Percentiles rank a stretch among this genome's conserved stretches.
These are phyloP conservation scores for Fistulina hepatica DNA, from an alignment of 1,284 basidiomycete genomes.

Conservation along the genomic window DNA sequence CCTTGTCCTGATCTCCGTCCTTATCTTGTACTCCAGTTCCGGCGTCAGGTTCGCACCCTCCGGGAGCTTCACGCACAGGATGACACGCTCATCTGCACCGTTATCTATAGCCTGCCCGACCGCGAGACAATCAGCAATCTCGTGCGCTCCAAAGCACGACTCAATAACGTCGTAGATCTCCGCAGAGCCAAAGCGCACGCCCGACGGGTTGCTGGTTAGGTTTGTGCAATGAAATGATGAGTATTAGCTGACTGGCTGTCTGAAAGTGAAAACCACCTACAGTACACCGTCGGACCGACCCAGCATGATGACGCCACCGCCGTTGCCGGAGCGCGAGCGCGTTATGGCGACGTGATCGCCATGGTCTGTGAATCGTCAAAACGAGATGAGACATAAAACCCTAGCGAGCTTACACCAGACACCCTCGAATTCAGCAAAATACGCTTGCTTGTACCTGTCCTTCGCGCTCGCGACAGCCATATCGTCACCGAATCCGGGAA, in stretches of 20 bases:
- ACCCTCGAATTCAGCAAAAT: constrained; percentile 60
- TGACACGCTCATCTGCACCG: constrained; percentile 72
- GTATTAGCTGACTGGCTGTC: constrained; percentile 12
- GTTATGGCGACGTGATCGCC: constrained; percentile 70
- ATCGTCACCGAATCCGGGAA: constrained; percentile 51
- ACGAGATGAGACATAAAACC: constrained; percentile 7
- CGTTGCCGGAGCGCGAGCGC: constrained; percentile 51
- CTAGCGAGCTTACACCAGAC: constrained; percentile 60
- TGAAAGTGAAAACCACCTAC: constrained; percentile 29
- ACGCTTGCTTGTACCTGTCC: constrained; percentile 60
- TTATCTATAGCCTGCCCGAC: constrained; percentile 64
- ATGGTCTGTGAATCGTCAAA: constrained; percentile 38
- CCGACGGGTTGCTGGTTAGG: constrained; percentile 60
- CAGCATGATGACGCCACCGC: constrained; percentile 74
- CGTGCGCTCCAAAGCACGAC: constrained; percentile 35
- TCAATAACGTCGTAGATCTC: constrained; percentile 83
- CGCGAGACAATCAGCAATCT: constrained; percentile 64
- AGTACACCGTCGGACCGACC: constrained; percentile 78
- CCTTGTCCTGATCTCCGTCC: constrained; percentile 49
- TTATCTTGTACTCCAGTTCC: constrained; percentile 48
- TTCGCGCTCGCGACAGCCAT: constrained; percentile 49
- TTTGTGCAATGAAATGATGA: constrained; percentile 14
- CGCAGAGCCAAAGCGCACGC: constrained; percentile 76
- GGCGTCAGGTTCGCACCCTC: constrained; percentile 39
- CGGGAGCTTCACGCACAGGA: constrained; percentile 69